Percentiles rank a stretch among this genome's conserved stretches.
phyloP scores from a whole-genome alignment of 495 filamentous ascomycete genomes.

The Bryoglossum gracile region DNA sequence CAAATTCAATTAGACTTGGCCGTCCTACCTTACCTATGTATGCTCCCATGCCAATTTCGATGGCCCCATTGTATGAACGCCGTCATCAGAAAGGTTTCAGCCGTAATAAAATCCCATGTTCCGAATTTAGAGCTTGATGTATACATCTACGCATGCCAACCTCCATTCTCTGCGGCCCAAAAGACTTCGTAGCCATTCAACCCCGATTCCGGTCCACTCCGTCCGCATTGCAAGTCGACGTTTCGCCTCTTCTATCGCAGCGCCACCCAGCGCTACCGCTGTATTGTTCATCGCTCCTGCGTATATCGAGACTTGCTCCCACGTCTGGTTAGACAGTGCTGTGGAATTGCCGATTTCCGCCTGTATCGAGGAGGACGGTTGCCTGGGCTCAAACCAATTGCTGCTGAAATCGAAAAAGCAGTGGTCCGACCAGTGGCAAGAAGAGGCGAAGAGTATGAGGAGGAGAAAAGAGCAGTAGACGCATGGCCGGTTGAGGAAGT shows the following conservation, averaged over 20 bases:
- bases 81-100: no score
- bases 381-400: conserved; percentile 71
- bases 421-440: conserved; percentile 84
- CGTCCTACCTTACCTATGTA: no score
- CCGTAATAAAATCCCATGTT: no score
- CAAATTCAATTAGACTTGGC: no score
- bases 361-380: conserved; percentile 6
- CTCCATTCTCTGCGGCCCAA: conserved; percentile 73
- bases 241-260: conserved; percentile 56
- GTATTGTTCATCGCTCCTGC: conserved; percentile 59
- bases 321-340: conserved; percentile 15
- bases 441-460: conserved; percentile 79
- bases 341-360: conserved; percentile 13
- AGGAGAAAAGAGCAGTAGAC: conserved; percentile 87
- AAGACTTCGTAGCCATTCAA: conserved; percentile 75
- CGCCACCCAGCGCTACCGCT: conserved; percentile 55
- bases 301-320: conserved; percentile 20
- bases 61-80: no score
- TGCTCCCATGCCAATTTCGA: no score
- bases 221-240: conserved; percentile 36
- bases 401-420: conserved; percentile 80
- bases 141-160: conserved; percentile 75
- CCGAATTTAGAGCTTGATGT: conserved; percentile 50
- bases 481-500: conserved; percentile 83
- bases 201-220: conserved; percentile 73